Percentiles rank a stretch among this genome's conserved stretches.
Evolutionary conservation across 495 filamentous ascomycete genomes (phyloP).

Genomic region (Astrocystis sublimbata): DNA sequence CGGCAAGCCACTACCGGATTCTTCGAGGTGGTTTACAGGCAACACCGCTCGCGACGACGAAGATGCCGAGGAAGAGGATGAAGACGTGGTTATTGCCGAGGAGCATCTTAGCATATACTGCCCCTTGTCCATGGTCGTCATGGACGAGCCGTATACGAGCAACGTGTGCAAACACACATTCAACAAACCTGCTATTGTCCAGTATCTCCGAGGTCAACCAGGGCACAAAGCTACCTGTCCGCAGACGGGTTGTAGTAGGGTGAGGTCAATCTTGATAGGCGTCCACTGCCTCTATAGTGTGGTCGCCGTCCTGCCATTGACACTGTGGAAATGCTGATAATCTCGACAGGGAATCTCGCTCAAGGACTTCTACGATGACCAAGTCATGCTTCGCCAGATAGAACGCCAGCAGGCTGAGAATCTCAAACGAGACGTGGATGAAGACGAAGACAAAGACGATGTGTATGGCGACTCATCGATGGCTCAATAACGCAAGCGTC

Average conservation of each 20-base stretch:
- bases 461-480: constrained; percentile 30
- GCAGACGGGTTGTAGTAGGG: constrained; percentile 45
- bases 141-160: constrained; percentile 73
- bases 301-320: background rate
- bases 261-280: constrained; percentile 20
- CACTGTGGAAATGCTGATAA: constrained; percentile 5
- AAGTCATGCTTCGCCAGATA: constrained; percentile 43
- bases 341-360: constrained; percentile 36
- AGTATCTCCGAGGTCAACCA: constrained; percentile 55
- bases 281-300: background rate
- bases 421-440: constrained; percentile 20
- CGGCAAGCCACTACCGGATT: constrained; percentile 64
- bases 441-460: constrained; percentile 30
- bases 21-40: constrained; percentile 70
- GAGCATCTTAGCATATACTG: constrained; percentile 74
- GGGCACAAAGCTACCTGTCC: constrained; percentile 40
- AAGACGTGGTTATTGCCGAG: constrained; percentile 73
- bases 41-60: constrained; percentile 29
- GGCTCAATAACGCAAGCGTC: background rate
- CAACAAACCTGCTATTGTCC: constrained; percentile 68
- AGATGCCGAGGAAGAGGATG: constrained; percentile 55
- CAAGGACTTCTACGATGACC: constrained; percentile 43
- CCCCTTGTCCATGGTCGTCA: constrained; percentile 74
- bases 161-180: constrained; percentile 81
- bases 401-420: constrained; percentile 39